A percentile compares a stretch with the other conserved stretches of the same genome.
Evolutionary conservation across 2,329 filamentous ascomycete genomes (phyloP).

Genomic region (Epichloe baconii): DNA sequence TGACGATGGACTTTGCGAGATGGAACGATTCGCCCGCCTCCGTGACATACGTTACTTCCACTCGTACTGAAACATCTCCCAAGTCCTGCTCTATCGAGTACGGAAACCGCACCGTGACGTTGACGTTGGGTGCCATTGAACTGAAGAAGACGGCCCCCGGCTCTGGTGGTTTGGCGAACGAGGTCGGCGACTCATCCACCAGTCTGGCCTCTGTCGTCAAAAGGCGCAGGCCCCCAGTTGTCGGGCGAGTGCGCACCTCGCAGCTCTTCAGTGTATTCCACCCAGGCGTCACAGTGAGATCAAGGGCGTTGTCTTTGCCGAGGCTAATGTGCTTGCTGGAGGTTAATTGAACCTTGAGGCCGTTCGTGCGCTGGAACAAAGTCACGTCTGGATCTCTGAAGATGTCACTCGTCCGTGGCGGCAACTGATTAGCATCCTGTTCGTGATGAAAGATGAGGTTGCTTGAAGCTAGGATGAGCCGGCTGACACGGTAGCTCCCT

Average conservation of each 20-base stretch:
- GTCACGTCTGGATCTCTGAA: constrained; percentile 49
- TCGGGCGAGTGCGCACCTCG: constrained; percentile 48
- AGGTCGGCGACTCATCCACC: constrained; percentile 26
- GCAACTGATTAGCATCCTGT: constrained; percentile 36
- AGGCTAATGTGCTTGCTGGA: constrained; percentile 63
- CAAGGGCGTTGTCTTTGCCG: constrained; percentile 64
- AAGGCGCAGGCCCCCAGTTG: constrained; percentile 52
- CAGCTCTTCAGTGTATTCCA: constrained; percentile 54
- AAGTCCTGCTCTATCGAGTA: constrained; percentile 75
- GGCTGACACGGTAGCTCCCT: constrained; percentile 64
- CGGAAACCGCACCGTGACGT: constrained; percentile 53
- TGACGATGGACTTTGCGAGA: constrained; percentile 37
- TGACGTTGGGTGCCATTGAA: constrained; percentile 29
- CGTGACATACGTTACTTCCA: constrained; percentile 67
- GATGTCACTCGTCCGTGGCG: constrained; percentile 33
- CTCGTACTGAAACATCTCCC: constrained; percentile 53
- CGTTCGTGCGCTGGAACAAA: constrained; percentile 58
- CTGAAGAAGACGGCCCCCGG: constrained; percentile 39
- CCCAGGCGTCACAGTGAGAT: constrained; percentile 59
- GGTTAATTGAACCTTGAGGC: constrained; percentile 54
- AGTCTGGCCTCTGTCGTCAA: constrained; percentile 47
- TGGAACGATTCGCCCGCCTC: constrained; percentile 36
- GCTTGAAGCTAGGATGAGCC: constrained; percentile 49
- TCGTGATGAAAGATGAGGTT: constrained; percentile 57
- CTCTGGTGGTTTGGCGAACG: constrained; percentile 37